A percentile compares a stretch with the other conserved stretches of the same genome.
Evolutionary conservation across 2,329 filamentous ascomycete genomes (phyloP).

Genomic region (Penicillium sp.): DNA sequence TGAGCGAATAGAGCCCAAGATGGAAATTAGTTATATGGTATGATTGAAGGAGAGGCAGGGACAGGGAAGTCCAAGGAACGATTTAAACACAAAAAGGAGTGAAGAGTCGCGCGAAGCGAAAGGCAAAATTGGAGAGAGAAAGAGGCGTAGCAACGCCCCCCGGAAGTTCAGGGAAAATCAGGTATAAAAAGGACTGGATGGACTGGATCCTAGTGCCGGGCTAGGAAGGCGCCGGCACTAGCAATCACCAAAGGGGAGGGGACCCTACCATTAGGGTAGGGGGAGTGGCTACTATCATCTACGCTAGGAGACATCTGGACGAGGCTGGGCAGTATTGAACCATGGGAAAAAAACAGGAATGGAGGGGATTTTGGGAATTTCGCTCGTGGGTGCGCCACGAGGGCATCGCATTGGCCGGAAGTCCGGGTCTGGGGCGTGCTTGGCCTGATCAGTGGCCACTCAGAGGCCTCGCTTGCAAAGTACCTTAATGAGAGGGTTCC

Average conservation of each 20-base stretch:
- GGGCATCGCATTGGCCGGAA: constrained; percentile 1
- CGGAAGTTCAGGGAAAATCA: constrained; percentile 2
- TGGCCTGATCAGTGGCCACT: too few species aligned
- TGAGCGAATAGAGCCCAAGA: too few species aligned
- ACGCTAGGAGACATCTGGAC: background rate
- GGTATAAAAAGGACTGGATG: background rate
- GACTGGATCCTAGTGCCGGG: background rate
- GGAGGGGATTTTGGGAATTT: background rate
- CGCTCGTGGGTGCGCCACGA: constrained; percentile 14
- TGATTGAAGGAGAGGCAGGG: constrained; percentile 5
- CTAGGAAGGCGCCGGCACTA: background rate
- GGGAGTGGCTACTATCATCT: background rate
- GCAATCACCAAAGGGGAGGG: background rate
- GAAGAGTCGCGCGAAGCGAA: constrained; percentile 4
- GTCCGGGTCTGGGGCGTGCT: background rate
- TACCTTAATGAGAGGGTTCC: constrained; percentile 9
- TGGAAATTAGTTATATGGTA: too few species aligned
- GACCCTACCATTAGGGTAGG: background rate
- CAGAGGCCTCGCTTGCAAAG: constrained; percentile 16
- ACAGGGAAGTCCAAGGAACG: constrained; percentile 3
- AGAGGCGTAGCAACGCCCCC: background rate
- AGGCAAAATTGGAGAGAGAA: constrained; percentile 1
- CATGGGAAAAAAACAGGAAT: background rate
- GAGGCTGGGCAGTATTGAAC: constrained; percentile 1
- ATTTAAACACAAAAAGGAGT: constrained; percentile 8